Percentiles rank a stretch among this genome's conserved stretches.
These are phyloP conservation scores for Sisymbrium irio DNA, from an alignment of 345 rosid species.

Conservation along the genomic window DNA sequence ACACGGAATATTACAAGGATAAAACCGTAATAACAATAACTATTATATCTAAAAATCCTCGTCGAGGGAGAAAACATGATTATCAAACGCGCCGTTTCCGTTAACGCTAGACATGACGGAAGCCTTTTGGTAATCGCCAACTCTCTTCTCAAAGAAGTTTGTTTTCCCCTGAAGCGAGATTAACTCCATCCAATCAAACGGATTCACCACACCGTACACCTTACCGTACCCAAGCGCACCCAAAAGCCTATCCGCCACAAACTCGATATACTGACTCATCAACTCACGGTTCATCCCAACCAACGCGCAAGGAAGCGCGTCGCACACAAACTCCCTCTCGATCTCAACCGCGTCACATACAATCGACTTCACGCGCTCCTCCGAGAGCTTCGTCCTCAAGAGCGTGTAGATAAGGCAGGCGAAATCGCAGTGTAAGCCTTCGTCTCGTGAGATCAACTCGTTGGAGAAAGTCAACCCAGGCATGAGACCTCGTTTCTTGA, in stretches of 20 bases:
- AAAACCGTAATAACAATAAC: background rate
- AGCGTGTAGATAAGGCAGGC: slow-evolving; percentile 72
- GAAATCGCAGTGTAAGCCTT: slow-evolving; percentile 92
- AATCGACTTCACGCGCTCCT: slow-evolving; percentile 67
- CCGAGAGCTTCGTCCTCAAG: slow-evolving; percentile 52
- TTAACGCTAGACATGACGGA: slow-evolving; percentile 64
- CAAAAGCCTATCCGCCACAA: slow-evolving; percentile 76
- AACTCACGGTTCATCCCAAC: slow-evolving; percentile 79
- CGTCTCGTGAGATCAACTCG: slow-evolving; percentile 91
- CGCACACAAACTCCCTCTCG: slow-evolving; percentile 91
- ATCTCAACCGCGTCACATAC: slow-evolving; percentile 82
- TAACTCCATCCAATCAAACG: slow-evolving; percentile 95
- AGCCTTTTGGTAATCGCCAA: slow-evolving; percentile 84
- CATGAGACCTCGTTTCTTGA: slow-evolving; percentile 89
- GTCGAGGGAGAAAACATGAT: slow-evolving; percentile 67
- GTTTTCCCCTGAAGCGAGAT: slow-evolving; percentile 87
- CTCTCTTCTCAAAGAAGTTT: slow-evolving; percentile 81
- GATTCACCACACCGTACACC: slow-evolving; percentile 55
- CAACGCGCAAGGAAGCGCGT: slow-evolving; percentile 84
- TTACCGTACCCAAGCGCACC: slow-evolving; percentile 71
- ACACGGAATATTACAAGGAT: slow-evolving; percentile 26
- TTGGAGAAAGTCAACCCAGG: slow-evolving; percentile 91
- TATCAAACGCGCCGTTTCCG: slow-evolving; percentile 41
- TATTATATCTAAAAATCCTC: slow-evolving; percentile 55
- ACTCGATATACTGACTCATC: slow-evolving; percentile 88